Evolutionary conservation across 2,329 filamentous ascomycete genomes (phyloP), one percentile per base, ranked within the genome.

Genomic region (Claviceps africana): DNA sequence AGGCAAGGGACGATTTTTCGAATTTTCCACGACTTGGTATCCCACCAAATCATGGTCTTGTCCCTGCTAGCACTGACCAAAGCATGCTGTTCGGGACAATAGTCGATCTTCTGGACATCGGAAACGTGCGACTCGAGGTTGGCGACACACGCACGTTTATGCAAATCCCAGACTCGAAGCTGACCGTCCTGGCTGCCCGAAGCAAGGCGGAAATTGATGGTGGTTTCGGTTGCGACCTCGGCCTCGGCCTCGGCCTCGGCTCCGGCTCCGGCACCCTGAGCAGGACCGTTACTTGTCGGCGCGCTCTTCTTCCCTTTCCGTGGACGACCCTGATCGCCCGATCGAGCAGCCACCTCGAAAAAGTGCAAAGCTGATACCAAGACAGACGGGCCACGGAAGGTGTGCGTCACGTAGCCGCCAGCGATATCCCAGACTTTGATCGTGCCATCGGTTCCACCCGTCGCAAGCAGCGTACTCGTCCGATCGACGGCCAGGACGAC

Each of bases 391-490:
- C 90, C 90, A 59, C 91, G 86, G 67, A 98, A 95, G 0, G 88
- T 95, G 68, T 98, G 93, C 30, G 94, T 98, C 33, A 89, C 82
- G 67, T 86, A 97, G 22, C 93, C 93, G 45, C 84, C 88, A 48
- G 77, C 75, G 54, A 98, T 88, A 68, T 98, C 93, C 91, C 91
- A 98, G 50, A 98, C 84, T 67, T 98, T 98, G 61, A 97, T 87
- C 1, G 86, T 81, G 25, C 93, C 93, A 64, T 98, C 93, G 3
- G 93, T 90, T 48, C 87, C 88, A 56, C 94, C 93, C 17, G 91
- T 97, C 17, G 90, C 93, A 44, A 98, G 75, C 13, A 98, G 73
- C 2, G 91, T 95, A 62, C 90, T 86, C 1, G 90, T 95, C 51
- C 81, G 77, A 65, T 98, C 93, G 55, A 93, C 82, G 1, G 88